Evolutionary conservation across 768 basidiomycete species (phyloP).

Genomic region (Termitomyces bulborhizus): DNA sequence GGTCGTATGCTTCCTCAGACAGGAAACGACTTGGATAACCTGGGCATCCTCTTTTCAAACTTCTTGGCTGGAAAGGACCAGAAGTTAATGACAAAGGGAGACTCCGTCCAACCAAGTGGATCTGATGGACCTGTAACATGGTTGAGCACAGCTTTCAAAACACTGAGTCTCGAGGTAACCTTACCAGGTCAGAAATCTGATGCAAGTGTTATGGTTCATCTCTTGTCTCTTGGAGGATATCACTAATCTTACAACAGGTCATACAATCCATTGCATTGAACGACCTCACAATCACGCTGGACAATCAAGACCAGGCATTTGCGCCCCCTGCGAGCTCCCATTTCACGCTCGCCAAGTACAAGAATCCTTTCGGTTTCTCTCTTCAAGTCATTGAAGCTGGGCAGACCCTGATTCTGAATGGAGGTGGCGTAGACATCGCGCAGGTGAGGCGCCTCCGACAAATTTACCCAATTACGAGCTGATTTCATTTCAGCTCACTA

Average conservation of each 20-base stretch:
- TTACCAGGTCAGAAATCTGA: slow-evolving; percentile 56
- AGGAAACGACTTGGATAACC: slow-evolving; percentile 42
- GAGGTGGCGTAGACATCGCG: slow-evolving; percentile 44
- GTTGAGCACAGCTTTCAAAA: slow-evolving; percentile 68
- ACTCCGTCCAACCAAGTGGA: slow-evolving; percentile 55
- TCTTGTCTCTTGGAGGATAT: background rate
- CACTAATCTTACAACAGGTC: slow-evolving; percentile 28
- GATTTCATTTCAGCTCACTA: slow-evolving; percentile 32
- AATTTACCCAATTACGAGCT: background rate
- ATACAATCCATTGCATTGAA: slow-evolving; percentile 58
- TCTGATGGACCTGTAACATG: slow-evolving; percentile 46
- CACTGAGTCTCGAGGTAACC: slow-evolving; percentile 52
- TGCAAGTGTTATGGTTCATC: slow-evolving; percentile 22
- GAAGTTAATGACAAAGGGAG: slow-evolving; percentile 52
- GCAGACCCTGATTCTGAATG: slow-evolving; percentile 46
- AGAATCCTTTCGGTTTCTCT: slow-evolving; percentile 75
- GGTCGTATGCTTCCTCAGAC: slow-evolving; percentile 61
- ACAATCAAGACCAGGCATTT: slow-evolving; percentile 46
- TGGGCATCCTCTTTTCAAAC: slow-evolving; percentile 61
- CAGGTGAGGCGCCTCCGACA: slow-evolving; percentile 28
- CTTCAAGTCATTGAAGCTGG: slow-evolving; percentile 54
- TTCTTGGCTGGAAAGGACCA: slow-evolving; percentile 60
- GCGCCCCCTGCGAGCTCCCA: slow-evolving; percentile 55
- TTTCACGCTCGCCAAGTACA: slow-evolving; percentile 49
- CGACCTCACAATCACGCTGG: slow-evolving; percentile 50